A percentile compares a stretch with the other conserved stretches of the same genome.
These are phyloP conservation scores for Sechiopsis laciniata DNA, from an alignment of 306 rosid species.

Conservation along the genomic window DNA sequence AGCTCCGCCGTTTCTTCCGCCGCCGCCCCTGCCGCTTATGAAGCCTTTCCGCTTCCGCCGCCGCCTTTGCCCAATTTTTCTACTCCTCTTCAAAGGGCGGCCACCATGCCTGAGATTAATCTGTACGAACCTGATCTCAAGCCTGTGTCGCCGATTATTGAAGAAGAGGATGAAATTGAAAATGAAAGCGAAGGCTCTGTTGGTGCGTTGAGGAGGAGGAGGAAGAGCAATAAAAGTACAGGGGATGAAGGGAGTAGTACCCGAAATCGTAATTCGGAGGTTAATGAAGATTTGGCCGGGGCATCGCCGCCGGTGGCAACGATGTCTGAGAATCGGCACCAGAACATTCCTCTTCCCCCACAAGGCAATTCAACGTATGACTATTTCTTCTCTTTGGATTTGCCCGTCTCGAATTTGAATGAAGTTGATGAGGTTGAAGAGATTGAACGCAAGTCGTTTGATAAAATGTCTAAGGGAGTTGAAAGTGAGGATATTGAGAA, in stretches of 20 bases:
- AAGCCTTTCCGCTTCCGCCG: constrained; percentile 49
- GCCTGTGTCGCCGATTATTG: constrained; percentile 30
- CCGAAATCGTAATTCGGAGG: too few relatives aligned
- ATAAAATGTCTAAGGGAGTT: constrained; percentile 37
- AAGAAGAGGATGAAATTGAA: constrained; percentile 46
- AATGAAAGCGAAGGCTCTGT: constrained; percentile 27
- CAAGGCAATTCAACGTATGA: constrained; percentile 44
- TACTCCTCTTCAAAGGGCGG: constrained; percentile 52
- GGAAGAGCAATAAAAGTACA: constrained; percentile 24
- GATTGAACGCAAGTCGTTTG: constrained; percentile 12
- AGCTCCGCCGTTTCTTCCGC: constrained; percentile 16
- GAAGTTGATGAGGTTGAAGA: constrained; percentile 43
- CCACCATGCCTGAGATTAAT: constrained; percentile 71
- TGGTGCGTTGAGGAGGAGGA: constrained; percentile 33
- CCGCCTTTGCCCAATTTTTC: constrained; percentile 31
- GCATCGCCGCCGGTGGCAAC: constrained; percentile 36
- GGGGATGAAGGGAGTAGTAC: too few relatives aligned
- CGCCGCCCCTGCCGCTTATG: constrained; percentile 31
- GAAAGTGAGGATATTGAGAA: constrained; percentile 24
- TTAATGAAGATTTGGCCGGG: constrained; percentile 25
- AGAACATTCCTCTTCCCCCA: constrained; percentile 29
- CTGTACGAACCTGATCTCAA: constrained; percentile 38
- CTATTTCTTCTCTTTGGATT: constrained; percentile 52
- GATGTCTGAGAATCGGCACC: constrained; percentile 26
- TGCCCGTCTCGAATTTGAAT: constrained; percentile 37